Evolutionary conservation across 371 early-diverging fungal species (phyloP).

Genomic region (Zychaea mexicana): DNA sequence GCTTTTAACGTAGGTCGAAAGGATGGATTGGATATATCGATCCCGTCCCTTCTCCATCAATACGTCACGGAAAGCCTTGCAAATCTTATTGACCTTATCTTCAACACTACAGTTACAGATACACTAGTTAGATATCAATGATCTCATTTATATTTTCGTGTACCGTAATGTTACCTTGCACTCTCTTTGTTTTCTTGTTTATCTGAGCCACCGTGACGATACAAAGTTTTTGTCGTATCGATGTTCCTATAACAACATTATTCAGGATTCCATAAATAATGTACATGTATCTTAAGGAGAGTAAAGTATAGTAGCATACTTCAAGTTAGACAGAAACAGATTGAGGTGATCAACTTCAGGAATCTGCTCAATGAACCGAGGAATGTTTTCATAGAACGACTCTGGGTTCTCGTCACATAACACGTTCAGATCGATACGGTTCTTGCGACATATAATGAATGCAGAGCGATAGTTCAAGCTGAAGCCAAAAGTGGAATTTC

Average conservation of each 20-base stretch:
- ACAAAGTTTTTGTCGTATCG: slow-evolving; percentile 73
- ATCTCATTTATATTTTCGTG: too few relatives aligned
- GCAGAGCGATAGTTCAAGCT: slow-evolving; percentile 78
- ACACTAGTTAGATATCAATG: not conserved
- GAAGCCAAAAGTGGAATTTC: not conserved
- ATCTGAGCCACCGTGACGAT: slow-evolving; percentile 35
- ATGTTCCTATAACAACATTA: slow-evolving; percentile 59
- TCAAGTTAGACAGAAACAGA: slow-evolving; percentile 84
- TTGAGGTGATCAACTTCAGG: slow-evolving; percentile 87
- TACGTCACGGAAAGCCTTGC: slow-evolving; percentile 68
- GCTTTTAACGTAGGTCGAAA: slow-evolving; percentile 87
- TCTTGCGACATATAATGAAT: slow-evolving; percentile 83
- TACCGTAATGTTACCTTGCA: too few relatives aligned
- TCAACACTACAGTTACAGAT: not conserved
- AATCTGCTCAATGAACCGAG: slow-evolving; percentile 75
- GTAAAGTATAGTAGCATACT: too few relatives aligned
- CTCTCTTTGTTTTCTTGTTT: not conserved
- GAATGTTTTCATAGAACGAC: slow-evolving; percentile 68
- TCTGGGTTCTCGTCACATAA: slow-evolving; percentile 79
- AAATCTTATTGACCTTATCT: slow-evolving; percentile 81
- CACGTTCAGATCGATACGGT: slow-evolving; percentile 93
- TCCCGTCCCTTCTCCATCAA: slow-evolving; percentile 61
- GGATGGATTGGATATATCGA: slow-evolving; percentile 78
- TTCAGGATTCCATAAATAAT: too few relatives aligned
- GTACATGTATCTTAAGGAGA: not conserved